Percentiles rank a stretch among this genome's conserved stretches.
Evolutionary conservation across 345 rosid species (phyloP).

Genomic region (Conringia planisiliqua): DNA sequence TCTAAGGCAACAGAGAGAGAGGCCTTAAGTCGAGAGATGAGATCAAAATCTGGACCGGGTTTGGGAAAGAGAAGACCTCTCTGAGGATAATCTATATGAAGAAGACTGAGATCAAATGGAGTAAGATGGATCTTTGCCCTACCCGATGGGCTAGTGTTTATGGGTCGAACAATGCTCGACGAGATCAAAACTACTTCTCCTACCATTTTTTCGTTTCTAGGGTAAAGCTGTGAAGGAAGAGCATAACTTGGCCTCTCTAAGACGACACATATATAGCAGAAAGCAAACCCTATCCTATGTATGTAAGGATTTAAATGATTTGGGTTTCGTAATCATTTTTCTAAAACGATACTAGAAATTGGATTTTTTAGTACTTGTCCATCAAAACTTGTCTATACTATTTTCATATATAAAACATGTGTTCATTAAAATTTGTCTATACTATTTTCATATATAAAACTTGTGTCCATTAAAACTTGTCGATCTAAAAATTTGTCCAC

Average conservation of each 20-base stretch:
- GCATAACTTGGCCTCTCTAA: background rate
- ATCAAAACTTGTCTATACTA: background rate
- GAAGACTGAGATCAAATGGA: constrained; percentile 22
- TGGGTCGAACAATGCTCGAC: constrained; percentile 10
- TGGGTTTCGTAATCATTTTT: background rate
- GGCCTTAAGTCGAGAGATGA: background rate
- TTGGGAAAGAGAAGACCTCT: constrained; percentile 28
- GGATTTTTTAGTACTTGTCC: background rate
- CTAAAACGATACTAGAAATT: background rate
- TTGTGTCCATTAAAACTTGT: too few relatives aligned
- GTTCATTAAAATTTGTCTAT: background rate
- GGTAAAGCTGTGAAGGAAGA: background rate
- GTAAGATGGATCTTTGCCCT: constrained; percentile 19
- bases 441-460: background rate
- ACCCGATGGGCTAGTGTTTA: background rate
- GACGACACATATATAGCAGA: background rate
- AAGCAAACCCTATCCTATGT: background rate
- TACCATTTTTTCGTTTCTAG: background rate
- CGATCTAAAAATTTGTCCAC: too few relatives aligned
- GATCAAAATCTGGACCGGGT: background rate
- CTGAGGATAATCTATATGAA: background rate
- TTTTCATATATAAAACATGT: too few relatives aligned
- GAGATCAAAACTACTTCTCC: constrained; percentile 2
- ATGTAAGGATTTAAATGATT: background rate
- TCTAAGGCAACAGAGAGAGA: constrained; percentile 16